Base-by-base conservation (phyloP, 31 red algal species). In the Bonnemaisonia californica region DNA sequence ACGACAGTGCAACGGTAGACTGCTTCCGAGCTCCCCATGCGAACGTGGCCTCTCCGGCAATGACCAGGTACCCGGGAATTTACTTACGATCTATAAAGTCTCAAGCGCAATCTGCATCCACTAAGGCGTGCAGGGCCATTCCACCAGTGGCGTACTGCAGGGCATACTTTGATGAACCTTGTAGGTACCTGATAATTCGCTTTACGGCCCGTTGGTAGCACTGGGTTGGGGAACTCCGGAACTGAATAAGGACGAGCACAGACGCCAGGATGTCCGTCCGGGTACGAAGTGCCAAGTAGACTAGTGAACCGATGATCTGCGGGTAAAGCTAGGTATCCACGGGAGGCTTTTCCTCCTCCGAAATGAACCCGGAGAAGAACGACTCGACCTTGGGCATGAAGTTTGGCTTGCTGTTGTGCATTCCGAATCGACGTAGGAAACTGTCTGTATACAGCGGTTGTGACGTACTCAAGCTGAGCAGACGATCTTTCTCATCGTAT, bases 41-140 rank as follows among this genome's bases (percentile, higher is more conserved):
- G 3, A 24, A 4, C 4, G 41, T 39, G 5, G 45, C 61, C 2
- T 34, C 9, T 1, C 22, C 61, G 18, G 71, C 35, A 23, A 57
- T 82, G 39, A 82, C 45, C 40, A 82, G 26, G 11, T 68, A 69
- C 1, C 79, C 79, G 57, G 77, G 69, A 59, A 81, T 81, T 3
- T 11, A 69, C 42, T 81, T 81, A 3, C 77, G 38, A 58, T 82
- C 79, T 3, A 41, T 32, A n/a, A 31, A 5, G 32, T 82, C 79
- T 2, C 40, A 62, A 57, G 79, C 62, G 51, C 34, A 69, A 48
- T 82, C 79, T 34, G 64, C 30, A 33, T 82, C 79, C 19, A 82
- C 36, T 39, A 71, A 82, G 16, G 37, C 61, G n/a, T n/a, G n/a
- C n/a, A n/a, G n/a, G n/a, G n/a, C n/a, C n/a, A n/a, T n/a, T n/a